Evolutionary conservation across 2,329 filamentous ascomycete genomes (phyloP), one percentile per base, ranked within the genome.

Genomic region (Neonectria ditissima): DNA sequence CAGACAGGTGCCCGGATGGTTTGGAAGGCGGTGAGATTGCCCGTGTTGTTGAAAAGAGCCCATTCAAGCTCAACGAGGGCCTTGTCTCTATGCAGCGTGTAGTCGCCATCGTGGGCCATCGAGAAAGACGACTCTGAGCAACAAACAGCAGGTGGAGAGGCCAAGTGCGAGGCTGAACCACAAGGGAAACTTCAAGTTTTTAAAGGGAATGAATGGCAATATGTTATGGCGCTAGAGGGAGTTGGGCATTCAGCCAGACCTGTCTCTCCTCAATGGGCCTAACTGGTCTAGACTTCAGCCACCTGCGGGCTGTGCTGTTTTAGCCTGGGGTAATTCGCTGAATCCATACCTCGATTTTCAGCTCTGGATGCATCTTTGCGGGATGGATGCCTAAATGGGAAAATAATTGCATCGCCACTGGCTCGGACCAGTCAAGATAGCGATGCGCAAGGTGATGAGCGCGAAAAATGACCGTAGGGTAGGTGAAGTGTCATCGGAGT

Each of bases 31-130:
- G 56, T 47, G 14, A 56, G 20, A 20, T 63, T 63, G 14, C 55
- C 51, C 11, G 26, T 44, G 22, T 59, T 59, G 8, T 47, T 39
- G 2, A 62, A 20, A 8, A 62, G 28, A 16, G 22, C 20, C 41
- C 45, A 13, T 24, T 59, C 60, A 11, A 59, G 34, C 50, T 53
- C n/a, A 16, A 55, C 44, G 9, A 60, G 51, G 6, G 51, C 28
- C 5, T 48, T n/a, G 20, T 60, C 43, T 48, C 26, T 43, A 34
- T 50, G 32, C 10, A 55, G 9, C 18, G 32, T 52, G 37, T 54
- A 41, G 50, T 32, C 43, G 16, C 39, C 41, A 45, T 47, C 39
- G 28, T 26, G 26, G 24, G 24, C 32, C 30, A 39, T 48, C 22
- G 24, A 24, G n/a, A 41, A 28, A 26, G 44, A 16, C 43, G 22